Base-by-base conservation (phyloP, 2,329 filamentous ascomycete species). In the Exophiala oligosperma region DNA sequence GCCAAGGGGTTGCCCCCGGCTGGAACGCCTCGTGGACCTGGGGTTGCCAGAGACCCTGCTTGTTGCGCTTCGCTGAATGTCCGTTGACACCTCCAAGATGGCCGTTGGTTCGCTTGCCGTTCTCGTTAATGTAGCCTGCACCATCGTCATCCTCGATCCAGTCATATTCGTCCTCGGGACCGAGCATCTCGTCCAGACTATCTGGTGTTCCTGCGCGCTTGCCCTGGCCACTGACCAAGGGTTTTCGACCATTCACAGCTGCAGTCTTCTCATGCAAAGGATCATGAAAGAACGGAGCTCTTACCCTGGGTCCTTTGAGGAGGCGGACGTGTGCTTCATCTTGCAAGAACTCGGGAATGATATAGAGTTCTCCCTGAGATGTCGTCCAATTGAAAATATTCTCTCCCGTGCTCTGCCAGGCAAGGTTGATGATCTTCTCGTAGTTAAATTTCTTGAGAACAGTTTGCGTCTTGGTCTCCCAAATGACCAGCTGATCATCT, bases 91-190 rank as follows among this genome's bases (percentile, higher is more conserved):
- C 74, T 51, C 76, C 77, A 2, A 81, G 66, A 67, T 82, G 76
- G 32, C 71, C 77, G 63, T 79, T 81, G 21, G 79, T 76, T 49
- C 87, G 81, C 69, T 90, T 90, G 4, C 86, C 84, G 59, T 79
- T 85, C 66, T 74, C 74, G 62, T 87, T 89, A 17, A 86, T 77
- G 73, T 97, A 97, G 43, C 93, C 94, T 35, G 92, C 93, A 9
- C 92, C 92, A 70, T 99, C 94, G 63, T 99, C 94, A 68, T 99
- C 94, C 4, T 92, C 86, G 1, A 99, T 90, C 71, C 97, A 99
- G 63, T 91, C 91, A 43, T 91, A 89, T 23, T 81, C 83, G 44
- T 82, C 81, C 78, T 76, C 86, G 69, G 66, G 80, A 0, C 84
- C 84, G 2, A 96, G 80, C n/a, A 96, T 85, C 52, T 92, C 91